Evolutionary conservation across 2,329 filamentous ascomycete genomes (phyloP).

Genomic region (Helminthosporium solani): DNA sequence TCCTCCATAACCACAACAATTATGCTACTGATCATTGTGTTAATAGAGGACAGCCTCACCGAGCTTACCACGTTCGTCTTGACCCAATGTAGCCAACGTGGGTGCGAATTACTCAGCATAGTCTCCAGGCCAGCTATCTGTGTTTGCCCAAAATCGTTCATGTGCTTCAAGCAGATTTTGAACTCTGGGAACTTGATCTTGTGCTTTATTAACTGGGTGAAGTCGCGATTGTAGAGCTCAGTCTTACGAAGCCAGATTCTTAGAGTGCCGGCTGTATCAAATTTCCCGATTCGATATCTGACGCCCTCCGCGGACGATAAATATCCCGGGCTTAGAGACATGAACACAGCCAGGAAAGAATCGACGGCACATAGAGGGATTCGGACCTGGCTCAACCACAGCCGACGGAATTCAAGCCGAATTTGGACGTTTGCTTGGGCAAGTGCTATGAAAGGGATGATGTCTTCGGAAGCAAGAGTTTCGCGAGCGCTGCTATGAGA

Average conservation of each 20-base stretch:
- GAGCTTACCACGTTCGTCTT: conserved; percentile 12
- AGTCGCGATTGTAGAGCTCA: conserved; percentile 9
- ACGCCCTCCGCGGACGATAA: too few relatives aligned
- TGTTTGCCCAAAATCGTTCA: background rate
- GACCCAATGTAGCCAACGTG: conserved; percentile 15
- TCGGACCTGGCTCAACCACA: conserved; percentile 23
- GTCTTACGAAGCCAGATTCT: conserved; percentile 13
- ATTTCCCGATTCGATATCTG: background rate
- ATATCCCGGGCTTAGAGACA: too few relatives aligned
- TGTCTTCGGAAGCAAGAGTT: background rate
- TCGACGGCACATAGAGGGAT: conserved; percentile 19
- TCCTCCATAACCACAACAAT: conserved; percentile 19
- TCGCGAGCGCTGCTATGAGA: background rate
- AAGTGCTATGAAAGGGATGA: conserved; percentile 21
- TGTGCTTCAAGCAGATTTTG: conserved; percentile 6
- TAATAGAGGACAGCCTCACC: conserved; percentile 5
- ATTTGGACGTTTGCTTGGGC: conserved; percentile 24
- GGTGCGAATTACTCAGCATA: conserved; percentile 16
- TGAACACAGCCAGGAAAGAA: conserved; percentile 25
- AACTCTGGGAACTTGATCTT: conserved; percentile 18
- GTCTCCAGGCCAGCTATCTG: conserved; percentile 5
- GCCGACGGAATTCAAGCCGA: conserved; percentile 27
- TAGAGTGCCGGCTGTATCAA: conserved; percentile 10
- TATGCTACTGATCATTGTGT: background rate
- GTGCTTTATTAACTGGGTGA: conserved; percentile 20